phyloP scores from a whole-genome alignment of 2,329 filamentous ascomycete genomes.

The Fusarium virguliforme region DNA sequence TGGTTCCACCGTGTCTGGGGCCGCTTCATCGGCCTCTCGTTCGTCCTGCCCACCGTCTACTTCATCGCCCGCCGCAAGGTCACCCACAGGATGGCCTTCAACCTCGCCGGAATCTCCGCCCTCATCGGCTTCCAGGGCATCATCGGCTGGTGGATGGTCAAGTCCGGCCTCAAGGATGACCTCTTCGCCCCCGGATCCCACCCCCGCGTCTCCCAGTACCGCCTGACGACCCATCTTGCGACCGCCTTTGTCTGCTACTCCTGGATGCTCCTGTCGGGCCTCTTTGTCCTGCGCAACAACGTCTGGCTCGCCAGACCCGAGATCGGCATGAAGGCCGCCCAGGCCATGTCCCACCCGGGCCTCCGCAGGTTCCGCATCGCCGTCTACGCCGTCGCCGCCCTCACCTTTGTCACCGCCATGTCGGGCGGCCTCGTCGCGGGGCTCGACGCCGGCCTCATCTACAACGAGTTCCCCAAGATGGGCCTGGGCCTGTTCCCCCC shows the following conservation, averaged over 20 bases:
- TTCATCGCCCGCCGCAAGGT: slow-evolving; percentile 88
- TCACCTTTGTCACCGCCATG: slow-evolving; percentile 93
- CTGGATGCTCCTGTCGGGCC: slow-evolving; percentile 92
- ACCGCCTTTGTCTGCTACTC: slow-evolving; percentile 94
- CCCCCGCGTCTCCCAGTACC: slow-evolving; percentile 94
- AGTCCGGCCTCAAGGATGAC: slow-evolving; percentile 95
- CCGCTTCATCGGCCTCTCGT: slow-evolving; percentile 89
- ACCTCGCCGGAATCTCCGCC: slow-evolving; percentile 85
- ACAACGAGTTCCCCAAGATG: slow-evolving; percentile 99
- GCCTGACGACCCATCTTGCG: slow-evolving; percentile 89
- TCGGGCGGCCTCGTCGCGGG: slow-evolving; percentile 95
- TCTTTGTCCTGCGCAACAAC: slow-evolving; percentile 85
- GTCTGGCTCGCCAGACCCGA: slow-evolving; percentile 79
- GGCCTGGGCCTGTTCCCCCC: slow-evolving; percentile 87
- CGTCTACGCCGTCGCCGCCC: slow-evolving; percentile 77
- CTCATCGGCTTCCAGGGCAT: slow-evolving; percentile 96
- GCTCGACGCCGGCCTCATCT: slow-evolving; percentile 95
- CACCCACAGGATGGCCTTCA: slow-evolving; percentile 81
- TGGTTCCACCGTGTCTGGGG: slow-evolving; percentile 98
- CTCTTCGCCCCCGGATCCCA: slow-evolving; percentile 92
- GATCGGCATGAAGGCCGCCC: slow-evolving; percentile 72
- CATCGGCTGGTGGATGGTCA: slow-evolving; percentile 99
- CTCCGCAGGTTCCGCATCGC: slow-evolving; percentile 82
- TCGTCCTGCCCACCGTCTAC: slow-evolving; percentile 89
- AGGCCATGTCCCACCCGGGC: slow-evolving; percentile 75